These are phyloP conservation scores for Candida pseudofarinosa DNA, from an alignment of 805 yeast species.

Conservation along the genomic window DNA sequence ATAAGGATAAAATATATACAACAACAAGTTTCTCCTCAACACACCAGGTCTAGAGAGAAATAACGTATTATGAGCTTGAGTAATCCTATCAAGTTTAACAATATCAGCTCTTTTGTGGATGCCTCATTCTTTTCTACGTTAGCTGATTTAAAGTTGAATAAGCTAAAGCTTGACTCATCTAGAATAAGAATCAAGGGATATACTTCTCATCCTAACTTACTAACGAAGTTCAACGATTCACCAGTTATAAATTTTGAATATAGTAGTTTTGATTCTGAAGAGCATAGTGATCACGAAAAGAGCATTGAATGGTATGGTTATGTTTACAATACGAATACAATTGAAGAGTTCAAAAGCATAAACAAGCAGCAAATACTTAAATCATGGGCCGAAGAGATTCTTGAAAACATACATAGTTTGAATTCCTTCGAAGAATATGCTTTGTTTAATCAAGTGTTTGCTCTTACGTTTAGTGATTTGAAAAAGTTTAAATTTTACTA, in stretches of 20 bases:
- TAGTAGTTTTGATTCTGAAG: slow-evolving; percentile 21
- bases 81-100: slow-evolving; percentile 33
- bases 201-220: slow-evolving; percentile 28
- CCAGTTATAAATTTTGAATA: slow-evolving; percentile 34
- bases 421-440: slow-evolving; percentile 17
- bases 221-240: slow-evolving; percentile 31
- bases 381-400: slow-evolving; percentile 27
- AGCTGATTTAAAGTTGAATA: slow-evolving; percentile 68
- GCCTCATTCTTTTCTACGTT: slow-evolving; percentile 81
- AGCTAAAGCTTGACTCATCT: slow-evolving; percentile 59
- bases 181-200: slow-evolving; percentile 43
- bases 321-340: slow-evolving; percentile 65
- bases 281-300: slow-evolving; percentile 2
- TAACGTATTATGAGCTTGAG: neutral
- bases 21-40: neutral
- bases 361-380: slow-evolving; percentile 62
- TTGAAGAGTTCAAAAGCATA: slow-evolving; percentile 73
- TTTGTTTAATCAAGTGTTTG: slow-evolving; percentile 31
- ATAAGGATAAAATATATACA: neutral
- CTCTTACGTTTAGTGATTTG: slow-evolving; percentile 76
- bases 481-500: slow-evolving; percentile 84
- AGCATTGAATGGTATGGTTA: slow-evolving; percentile 28
- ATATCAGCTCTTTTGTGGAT: slow-evolving; percentile 72
- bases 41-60: neutral
- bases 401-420: slow-evolving; percentile 28